These are phyloP conservation scores for Fusarium tricinctum DNA, from an alignment of 2,329 filamentous ascomycete genomes.

Conservation along the genomic window DNA sequence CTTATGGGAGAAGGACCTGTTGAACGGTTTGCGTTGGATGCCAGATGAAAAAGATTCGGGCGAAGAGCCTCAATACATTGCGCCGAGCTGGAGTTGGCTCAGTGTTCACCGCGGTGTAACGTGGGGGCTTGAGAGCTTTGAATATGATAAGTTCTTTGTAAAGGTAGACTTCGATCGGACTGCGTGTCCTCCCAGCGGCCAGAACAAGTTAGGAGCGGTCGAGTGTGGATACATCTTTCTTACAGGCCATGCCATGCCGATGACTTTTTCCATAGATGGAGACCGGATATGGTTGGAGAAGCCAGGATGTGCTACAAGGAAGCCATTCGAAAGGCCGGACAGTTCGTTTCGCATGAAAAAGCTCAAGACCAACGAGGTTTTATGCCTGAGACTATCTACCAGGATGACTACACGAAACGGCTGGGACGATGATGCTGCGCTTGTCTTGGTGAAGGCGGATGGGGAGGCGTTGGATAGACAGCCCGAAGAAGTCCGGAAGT, in stretches of 20 bases:
- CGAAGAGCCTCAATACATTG: slow-evolving; percentile 14
- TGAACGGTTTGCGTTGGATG: slow-evolving; percentile 40
- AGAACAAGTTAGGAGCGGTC: slow-evolving; percentile 41
- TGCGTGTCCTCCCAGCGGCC: slow-evolving; percentile 11
- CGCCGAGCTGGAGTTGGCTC: slow-evolving; percentile 49
- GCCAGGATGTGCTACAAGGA: background rate
- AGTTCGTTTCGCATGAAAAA: slow-evolving; percentile 32
- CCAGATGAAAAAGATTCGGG: slow-evolving; percentile 27
- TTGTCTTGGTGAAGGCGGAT: slow-evolving; percentile 34
- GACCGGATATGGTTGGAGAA: slow-evolving; percentile 24
- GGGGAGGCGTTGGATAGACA: slow-evolving; percentile 20
- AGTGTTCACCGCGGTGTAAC: slow-evolving; percentile 44
- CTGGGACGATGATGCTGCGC: slow-evolving; percentile 38
- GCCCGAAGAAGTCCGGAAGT: slow-evolving; percentile 28
- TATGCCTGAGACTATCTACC: slow-evolving; percentile 33
- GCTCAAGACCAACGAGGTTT: slow-evolving; percentile 6
- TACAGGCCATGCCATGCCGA: slow-evolving; percentile 29
- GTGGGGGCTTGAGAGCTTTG: slow-evolving; percentile 36
- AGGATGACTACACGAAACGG: slow-evolving; percentile 18
- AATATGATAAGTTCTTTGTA: slow-evolving; percentile 28
- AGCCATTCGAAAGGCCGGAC: slow-evolving; percentile 31
- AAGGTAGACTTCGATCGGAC: slow-evolving; percentile 26
- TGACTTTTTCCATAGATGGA: slow-evolving; percentile 12
- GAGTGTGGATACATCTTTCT: slow-evolving; percentile 41
- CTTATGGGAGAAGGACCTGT: slow-evolving; percentile 43